Percentiles rank a stretch among this genome's conserved stretches.
Evolutionary conservation across 2,329 filamentous ascomycete species (phyloP).

Genomic region (Aspergillus sp.): DNA sequence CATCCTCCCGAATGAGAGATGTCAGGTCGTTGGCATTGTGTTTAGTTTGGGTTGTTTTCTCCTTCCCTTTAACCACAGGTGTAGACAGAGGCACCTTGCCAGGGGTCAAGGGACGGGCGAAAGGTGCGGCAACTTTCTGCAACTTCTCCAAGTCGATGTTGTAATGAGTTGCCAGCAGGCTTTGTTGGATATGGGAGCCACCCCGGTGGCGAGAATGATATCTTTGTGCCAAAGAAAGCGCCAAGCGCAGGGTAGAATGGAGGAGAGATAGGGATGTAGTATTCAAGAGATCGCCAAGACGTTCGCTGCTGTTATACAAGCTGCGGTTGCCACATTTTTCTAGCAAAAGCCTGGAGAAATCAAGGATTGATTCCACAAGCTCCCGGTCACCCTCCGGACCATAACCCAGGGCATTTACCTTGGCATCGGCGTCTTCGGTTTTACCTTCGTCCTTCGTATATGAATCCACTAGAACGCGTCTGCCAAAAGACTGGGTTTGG

Average conservation of each 20-base stretch:
- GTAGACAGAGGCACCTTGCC: slow-evolving; percentile 50
- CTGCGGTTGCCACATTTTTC: slow-evolving; percentile 96
- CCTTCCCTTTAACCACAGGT: slow-evolving; percentile 68
- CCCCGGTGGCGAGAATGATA: slow-evolving; percentile 85
- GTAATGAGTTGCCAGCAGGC: slow-evolving; percentile 78
- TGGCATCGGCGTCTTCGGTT: slow-evolving; percentile 48
- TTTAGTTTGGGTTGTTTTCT: slow-evolving; percentile 53
- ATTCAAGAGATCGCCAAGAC: slow-evolving; percentile 83
- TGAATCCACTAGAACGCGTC: slow-evolving; percentile 27
- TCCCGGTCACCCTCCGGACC: slow-evolving; percentile 71
- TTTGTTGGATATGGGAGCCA: slow-evolving; percentile 63
- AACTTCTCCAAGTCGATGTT: slow-evolving; percentile 70
- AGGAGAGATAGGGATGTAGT: slow-evolving; percentile 78
- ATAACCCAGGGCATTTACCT: slow-evolving; percentile 59
- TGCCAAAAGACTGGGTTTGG: slow-evolving; percentile 69
- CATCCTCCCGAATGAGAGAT: slow-evolving; percentile 60
- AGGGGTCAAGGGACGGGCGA: slow-evolving; percentile 63
- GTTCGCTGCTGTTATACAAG: slow-evolving; percentile 88
- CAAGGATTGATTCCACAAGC: slow-evolving; percentile 72
- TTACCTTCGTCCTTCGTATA: slow-evolving; percentile 58
- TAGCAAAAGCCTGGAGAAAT: slow-evolving; percentile 80
- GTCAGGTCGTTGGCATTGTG: slow-evolving; percentile 82
- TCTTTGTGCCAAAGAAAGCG: slow-evolving; percentile 81
- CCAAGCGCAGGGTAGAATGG: slow-evolving; percentile 71
- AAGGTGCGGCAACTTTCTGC: slow-evolving; percentile 76